phyloP scores from a whole-genome alignment of 345 rosid species.

The Corchorus capsularis region DNA sequence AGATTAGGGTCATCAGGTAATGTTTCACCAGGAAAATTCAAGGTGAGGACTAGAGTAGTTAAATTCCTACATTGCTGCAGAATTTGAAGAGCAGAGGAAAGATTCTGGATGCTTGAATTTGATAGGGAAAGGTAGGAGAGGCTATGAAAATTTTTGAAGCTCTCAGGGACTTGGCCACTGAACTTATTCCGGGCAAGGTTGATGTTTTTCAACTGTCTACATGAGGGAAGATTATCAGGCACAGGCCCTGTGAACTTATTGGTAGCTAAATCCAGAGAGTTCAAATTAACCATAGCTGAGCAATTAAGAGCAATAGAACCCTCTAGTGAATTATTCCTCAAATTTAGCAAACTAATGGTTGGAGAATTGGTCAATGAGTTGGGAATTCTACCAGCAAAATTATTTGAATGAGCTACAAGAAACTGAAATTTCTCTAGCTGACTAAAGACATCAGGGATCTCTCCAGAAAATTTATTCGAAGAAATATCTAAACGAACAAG shows the following conservation, averaged over 20 bases:
- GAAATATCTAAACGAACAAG: conserved; percentile 65
- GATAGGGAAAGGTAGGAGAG: conserved; percentile 67
- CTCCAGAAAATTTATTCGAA: conserved; percentile 49
- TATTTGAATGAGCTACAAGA: conserved; percentile 54
- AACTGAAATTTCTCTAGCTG: conserved; percentile 32
- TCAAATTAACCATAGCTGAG: conserved; percentile 52
- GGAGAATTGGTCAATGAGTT: conserved; percentile 54
- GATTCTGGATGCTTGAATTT: conserved; percentile 52
- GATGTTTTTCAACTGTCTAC: conserved; percentile 50
- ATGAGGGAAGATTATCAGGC: conserved; percentile 60
- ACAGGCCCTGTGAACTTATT: conserved; percentile 53
- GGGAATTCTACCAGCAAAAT: conserved; percentile 61
- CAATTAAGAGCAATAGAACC: conserved; percentile 62
- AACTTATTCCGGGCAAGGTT: conserved; percentile 70
- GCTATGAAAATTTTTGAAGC: conserved; percentile 53
- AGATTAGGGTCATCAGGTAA: conserved; percentile 51
- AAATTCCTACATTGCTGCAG: conserved; percentile 69
- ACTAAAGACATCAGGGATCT: conserved; percentile 62
- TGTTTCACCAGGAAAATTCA: conserved; percentile 59
- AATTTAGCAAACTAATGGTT: conserved; percentile 50
- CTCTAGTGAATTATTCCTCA: conserved; percentile 68
- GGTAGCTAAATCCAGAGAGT: conserved; percentile 66
- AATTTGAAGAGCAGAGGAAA: conserved; percentile 56
- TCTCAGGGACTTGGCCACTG: conserved; percentile 61
- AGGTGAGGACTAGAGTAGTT: conserved; percentile 61